Conservation (phyloP, 225 moss, liverwort and hornwort species). For the Asterella californica region DNA sequence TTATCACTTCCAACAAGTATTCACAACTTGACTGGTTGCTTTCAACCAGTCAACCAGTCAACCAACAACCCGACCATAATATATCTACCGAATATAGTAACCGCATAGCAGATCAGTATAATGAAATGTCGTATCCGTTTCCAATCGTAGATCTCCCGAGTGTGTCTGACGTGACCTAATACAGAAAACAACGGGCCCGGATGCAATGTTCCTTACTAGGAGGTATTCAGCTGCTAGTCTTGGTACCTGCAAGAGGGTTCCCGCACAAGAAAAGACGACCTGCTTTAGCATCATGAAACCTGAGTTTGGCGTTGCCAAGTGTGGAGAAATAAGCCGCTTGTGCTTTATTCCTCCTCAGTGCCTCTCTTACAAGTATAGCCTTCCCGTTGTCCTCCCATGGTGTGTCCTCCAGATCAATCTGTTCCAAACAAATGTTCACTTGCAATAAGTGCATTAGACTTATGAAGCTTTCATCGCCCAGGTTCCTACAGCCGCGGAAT, state of each 20-base stretch:
- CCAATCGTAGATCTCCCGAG: too few species aligned
- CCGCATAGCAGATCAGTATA: too few species aligned
- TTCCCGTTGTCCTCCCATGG: background rate
- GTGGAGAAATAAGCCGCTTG: background rate
- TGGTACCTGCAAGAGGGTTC: constrained; percentile 3
- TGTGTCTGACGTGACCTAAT: too few species aligned
- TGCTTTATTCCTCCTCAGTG: background rate
- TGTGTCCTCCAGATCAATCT: background rate
- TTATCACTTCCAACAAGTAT: too few species aligned
- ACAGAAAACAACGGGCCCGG: too few species aligned
- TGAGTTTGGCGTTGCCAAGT: background rate
- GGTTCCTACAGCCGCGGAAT: background rate
- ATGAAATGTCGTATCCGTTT: too few species aligned
- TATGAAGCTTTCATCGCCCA: background rate
- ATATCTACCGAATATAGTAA: too few species aligned
- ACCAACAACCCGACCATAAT: too few species aligned
- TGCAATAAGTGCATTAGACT: background rate
- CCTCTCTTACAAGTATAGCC: background rate
- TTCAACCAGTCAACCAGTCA: too few species aligned
- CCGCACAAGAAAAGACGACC: constrained; percentile 3
- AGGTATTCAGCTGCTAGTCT: too few species aligned
- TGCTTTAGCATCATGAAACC: background rate
- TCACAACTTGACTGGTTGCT: too few species aligned
- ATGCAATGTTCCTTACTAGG: too few species aligned
- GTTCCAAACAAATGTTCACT: background rate